Percentiles rank a stretch among this genome's conserved stretches.
Conservation (phyloP, 225 moss, liverwort and hornwort species). For the Pleurozium schreberi region DNA sequence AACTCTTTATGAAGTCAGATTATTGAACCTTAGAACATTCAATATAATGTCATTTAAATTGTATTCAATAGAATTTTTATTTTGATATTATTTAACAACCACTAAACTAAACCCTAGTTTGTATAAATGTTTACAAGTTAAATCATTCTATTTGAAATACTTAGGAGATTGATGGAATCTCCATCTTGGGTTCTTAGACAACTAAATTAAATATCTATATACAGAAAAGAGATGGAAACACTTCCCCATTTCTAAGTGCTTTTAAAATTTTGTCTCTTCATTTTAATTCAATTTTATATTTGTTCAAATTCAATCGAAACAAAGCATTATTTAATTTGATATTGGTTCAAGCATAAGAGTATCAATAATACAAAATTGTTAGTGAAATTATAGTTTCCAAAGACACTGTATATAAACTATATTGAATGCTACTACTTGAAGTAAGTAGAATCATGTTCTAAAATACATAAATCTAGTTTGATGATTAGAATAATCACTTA, state of each 20-base stretch:
- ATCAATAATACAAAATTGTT: too few species aligned
- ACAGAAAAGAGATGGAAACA: accelerated
- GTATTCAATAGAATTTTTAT: not conserved
- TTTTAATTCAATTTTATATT: too few species aligned
- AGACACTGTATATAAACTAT: not conserved
- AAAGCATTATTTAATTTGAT: not conserved
- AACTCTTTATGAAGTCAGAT: not conserved
- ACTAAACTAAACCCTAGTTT: too few species aligned
- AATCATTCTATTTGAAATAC: not conserved
- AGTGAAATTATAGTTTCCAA: accelerated
- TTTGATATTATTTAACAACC: not conserved
- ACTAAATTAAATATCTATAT: not conserved
- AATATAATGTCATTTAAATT: not conserved
- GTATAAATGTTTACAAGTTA: too few species aligned
- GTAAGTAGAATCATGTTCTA: too few species aligned
- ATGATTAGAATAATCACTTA: not conserved
- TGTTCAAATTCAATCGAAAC: too few species aligned
- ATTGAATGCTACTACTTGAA: not conserved
- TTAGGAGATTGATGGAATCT: not conserved
- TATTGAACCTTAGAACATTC: not conserved
- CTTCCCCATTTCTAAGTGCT: not conserved
- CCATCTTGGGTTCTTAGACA: not conserved
- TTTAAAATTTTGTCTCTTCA: not conserved
- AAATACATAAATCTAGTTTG: not conserved
- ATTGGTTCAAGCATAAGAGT: not conserved